These are phyloP conservation scores for Neofusicoccum parvum DNA, from an alignment of 2,329 filamentous ascomycete genomes.

Conservation along the genomic window DNA sequence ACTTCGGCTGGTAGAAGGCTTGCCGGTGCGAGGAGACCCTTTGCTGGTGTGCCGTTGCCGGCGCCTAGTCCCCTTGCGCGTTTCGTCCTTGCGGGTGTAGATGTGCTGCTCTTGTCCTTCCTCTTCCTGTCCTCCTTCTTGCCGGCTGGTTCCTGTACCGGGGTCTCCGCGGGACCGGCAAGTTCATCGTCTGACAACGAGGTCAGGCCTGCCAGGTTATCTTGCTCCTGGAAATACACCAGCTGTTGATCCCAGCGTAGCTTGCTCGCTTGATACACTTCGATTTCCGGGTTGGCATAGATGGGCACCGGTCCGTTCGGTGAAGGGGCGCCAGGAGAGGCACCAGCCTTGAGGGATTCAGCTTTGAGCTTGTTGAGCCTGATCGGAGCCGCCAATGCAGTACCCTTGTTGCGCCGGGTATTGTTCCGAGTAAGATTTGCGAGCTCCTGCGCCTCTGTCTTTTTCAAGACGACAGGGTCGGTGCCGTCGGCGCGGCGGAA, in stretches of 20 bases:
- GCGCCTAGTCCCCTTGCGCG: constrained; percentile 37
- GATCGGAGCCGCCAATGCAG: constrained; percentile 45
- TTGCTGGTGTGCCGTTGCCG: constrained; percentile 42
- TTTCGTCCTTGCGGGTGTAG: constrained; percentile 36
- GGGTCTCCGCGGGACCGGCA: constrained; percentile 22
- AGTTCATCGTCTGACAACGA: constrained; percentile 13
- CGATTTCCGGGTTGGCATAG: constrained; percentile 8
- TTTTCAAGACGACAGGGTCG: constrained; percentile 49
- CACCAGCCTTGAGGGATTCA: constrained; percentile 27
- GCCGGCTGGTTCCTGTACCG: constrained; percentile 11
- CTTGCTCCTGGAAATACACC: constrained; percentile 46
- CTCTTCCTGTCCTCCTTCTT: constrained; percentile 23
- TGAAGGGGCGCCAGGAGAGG: not conserved
- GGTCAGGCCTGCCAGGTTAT: not conserved
- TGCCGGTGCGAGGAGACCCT: constrained; percentile 29
- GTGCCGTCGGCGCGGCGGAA: constrained; percentile 46
- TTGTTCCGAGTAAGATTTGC: constrained; percentile 49
- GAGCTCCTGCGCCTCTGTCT: constrained; percentile 52
- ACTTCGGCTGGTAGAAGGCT: constrained; percentile 29
- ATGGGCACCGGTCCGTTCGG: not conserved
- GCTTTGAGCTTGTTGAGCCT: constrained; percentile 46
- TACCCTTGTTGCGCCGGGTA: constrained; percentile 54
- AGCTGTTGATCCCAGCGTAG: constrained; percentile 52
- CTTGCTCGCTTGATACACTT: constrained; percentile 16
- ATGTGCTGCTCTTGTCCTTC: constrained; percentile 30